Base-by-base conservation (phyloP, 495 filamentous ascomycete species). In the Jackrogersella minutella region DNA sequence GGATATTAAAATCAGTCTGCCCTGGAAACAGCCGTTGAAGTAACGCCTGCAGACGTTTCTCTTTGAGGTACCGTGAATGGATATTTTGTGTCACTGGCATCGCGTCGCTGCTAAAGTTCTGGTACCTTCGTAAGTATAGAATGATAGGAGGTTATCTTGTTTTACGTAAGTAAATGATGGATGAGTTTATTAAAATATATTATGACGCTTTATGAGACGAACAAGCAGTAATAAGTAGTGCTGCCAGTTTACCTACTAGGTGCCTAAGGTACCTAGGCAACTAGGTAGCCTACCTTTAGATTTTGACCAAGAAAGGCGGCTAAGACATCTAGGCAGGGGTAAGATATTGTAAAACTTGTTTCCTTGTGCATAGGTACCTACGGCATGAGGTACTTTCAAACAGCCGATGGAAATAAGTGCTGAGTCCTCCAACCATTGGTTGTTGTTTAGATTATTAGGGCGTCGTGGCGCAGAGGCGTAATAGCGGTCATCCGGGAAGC, bases 11-110 rank as follows among this genome's bases (percentile, higher is more conserved):
- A 9, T 71, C 59, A 13, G 64, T 68, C 46, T 73, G 71, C 5
- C 59, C 52, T 1, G 75, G 76, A 39, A 80, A 80, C 13, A 75
- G 64, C 47, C 62, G 46, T 51, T 75, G 69, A 10, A 80, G 71
- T 10, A 78, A 64, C 17, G 22, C 62, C 46, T 77, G 74, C 7
- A 80, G 70, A 11, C 39, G 70, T 6, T 63, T 43, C 62, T 72
- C 66, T 31, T 71, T 69, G 21, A 80, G 66, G 40, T 80, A 79
- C n/a, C 70, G 70, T 5, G 69, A 34, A 17, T 31, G 46, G 1
- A 66, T 41, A 34, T 72, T 72, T 30, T 74, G 71, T 19, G 58
- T 63, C n/a, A 67, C 58, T 11, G 37, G 10, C 62, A 65, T 65
- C 7, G 11, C 46, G 37, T 30, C 19, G 30, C 19, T 37, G 9